Base-by-base conservation (phyloP, 352 stramenopile genomes). In the Phytophthora litchii region DNA sequence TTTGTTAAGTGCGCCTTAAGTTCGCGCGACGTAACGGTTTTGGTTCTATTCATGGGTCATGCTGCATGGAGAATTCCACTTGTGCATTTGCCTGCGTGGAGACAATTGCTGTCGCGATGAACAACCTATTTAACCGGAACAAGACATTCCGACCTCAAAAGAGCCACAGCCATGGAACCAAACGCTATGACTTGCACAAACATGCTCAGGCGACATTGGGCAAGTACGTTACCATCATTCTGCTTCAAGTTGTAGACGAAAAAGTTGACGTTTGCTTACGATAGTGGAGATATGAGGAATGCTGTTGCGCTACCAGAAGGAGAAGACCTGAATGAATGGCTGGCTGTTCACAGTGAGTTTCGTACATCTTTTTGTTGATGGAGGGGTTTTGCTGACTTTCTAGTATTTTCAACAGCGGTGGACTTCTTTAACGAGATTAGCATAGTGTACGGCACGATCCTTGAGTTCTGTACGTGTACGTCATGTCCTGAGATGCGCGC, bases 381-480 rank as follows among this genome's bases (percentile, higher is more conserved):
- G 8, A 29, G 42, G 23, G 23, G 1, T 17, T 31, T 43, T 21
- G 9, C 41, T 44, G 12, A 54, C 17, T 40, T 35, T 27, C 4
- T 11, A 1, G 3, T 27, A 5, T 7, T 51, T 55, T 64, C 8
- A 16, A 17, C 38, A 97, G 89, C 89, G 19, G 89, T 98, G 19
- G 93, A 98, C 64, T 97, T 97, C 59, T 98, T 96, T 74, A 97
- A 98, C 58, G 91, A 97, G 71, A 88, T 98, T 52, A 96, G 82
- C 44, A 88, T 98, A 35, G 76, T 98, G 41, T 98, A 97, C 57
- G 92, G 89, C 31, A 96, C 93, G 23, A 83, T 97, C 34, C 73
- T 88, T 31, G 85, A 95, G 70, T 90, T 92, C 57, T 92, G 83
- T 52, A 93, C 78, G 19, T 64, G 64, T 3, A 49, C 83, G 20